phyloP scores from a whole-genome alignment of 768 basidiomycete species.

The Amanita pseudoporphyria region DNA sequence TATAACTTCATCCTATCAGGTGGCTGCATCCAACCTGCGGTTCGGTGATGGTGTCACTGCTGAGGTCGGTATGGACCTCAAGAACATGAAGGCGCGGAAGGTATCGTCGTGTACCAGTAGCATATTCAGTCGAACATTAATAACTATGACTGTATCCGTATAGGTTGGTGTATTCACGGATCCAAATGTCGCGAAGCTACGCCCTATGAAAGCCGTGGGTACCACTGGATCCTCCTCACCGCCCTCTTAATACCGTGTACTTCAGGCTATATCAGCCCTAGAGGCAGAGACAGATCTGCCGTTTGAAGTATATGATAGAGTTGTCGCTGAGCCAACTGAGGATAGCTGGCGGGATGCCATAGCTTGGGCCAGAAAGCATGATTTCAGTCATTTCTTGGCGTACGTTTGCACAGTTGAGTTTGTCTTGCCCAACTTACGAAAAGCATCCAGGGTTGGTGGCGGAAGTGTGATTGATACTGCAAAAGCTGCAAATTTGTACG shows the following conservation, averaged over 20 bases:
- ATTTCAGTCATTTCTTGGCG: constrained; percentile 93
- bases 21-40: constrained; percentile 79
- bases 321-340: constrained; percentile 88
- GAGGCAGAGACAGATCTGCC: constrained; percentile 66
- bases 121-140: not conserved
- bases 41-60: constrained; percentile 87
- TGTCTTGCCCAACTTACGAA: not conserved
- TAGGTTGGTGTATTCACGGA: constrained; percentile 95
- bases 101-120: constrained; percentile 24
- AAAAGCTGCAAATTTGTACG: constrained; percentile 86
- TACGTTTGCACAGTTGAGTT: constrained; percentile 19
- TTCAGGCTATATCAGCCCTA: constrained; percentile 69
- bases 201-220: constrained; percentile 68
- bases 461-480: constrained; percentile 94
- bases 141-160: constrained; percentile 6
- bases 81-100: constrained; percentile 88
- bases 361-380: constrained; percentile 72
- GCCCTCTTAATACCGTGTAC: not conserved
- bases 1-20: constrained; percentile 28
- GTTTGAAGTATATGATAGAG: constrained; percentile 75
- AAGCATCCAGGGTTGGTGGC: constrained; percentile 67
- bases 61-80: constrained; percentile 90
- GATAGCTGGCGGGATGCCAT: constrained; percentile 85
- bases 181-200: constrained; percentile 69
- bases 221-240: not conserved